Base-by-base conservation (phyloP, 192 early-diverging fungal genomes). In the Dispira simplex region DNA sequence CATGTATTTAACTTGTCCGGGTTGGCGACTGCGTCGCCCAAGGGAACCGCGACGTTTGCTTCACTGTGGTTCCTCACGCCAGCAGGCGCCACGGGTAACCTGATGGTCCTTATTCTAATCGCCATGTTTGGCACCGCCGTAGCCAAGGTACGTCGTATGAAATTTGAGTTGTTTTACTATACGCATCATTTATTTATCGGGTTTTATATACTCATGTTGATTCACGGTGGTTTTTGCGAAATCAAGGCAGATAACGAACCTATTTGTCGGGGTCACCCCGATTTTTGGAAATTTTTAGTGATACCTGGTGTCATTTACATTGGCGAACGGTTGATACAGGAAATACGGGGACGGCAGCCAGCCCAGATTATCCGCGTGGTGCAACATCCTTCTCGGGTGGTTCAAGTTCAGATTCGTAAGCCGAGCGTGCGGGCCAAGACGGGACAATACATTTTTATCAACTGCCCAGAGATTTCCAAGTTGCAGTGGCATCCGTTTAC, bases 401-500 rank as follows among this genome's bases (percentile, higher is more conserved):
- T 85, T 16, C 88, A 91, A 71, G 73, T 90, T 20, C 83, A 80
- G 69, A 74, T 81, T 43, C 79, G 84, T 53, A 85, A 81, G 51
- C 73, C 70, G 45, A 52, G 68, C 67, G 68, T 74, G 51, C 58
- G 63, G n/a, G 71, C 75, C 39, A 67, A 75, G 44, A 81, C 87
- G 23, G 88, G 88, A 20, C 88, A 92, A 66, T 90, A 85, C 68
- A 75, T 92, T 48, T 87, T 82, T 47, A 66, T 92, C 44, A 78
- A 77, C 70, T 81, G 84, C 32, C 90, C 90, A 1, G 76, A 82
- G 27, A 76, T 89, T 20, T 85, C 88, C 9, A 67, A 70, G 9
- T 73, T 83, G 65, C 79, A 92, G 66, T 92, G 82, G 85, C 89
- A 91, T 62, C 85, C 89, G 0, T 84, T 89, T 67, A 88, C 85